Conservation (phyloP, 768 basidiomycete species). For the Stropharia rugosoannulata region DNA sequence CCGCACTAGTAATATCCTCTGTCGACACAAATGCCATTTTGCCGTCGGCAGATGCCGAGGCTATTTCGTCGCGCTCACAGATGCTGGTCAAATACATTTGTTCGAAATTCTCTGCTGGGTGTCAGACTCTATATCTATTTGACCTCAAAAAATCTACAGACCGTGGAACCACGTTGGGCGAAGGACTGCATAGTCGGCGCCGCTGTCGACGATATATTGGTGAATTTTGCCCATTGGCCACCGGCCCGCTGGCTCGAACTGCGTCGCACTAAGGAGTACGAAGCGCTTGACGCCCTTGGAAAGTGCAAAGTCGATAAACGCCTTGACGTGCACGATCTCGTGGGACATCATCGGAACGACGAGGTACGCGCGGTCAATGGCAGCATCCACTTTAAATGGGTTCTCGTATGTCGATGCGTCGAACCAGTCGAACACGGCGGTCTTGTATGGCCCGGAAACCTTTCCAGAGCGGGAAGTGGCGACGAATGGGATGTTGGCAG, state of each 20-base stretch:
- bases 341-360: constrained; percentile 10
- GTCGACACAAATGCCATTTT: constrained; percentile 22
- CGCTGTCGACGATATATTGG: constrained; percentile 17
- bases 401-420: constrained; percentile 27
- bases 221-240: constrained; percentile 17
- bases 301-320: constrained; percentile 28
- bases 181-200: constrained; percentile 22
- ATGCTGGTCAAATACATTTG: constrained; percentile 8
- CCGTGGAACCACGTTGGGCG: constrained; percentile 25
- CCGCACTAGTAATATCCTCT: constrained; percentile 26
- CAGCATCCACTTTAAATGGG: constrained; percentile 22
- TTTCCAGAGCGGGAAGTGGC: constrained; percentile 23
- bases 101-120: constrained; percentile 21
- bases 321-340: constrained; percentile 18
- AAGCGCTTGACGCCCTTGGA: constrained; percentile 28
- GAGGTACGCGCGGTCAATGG: constrained; percentile 22
- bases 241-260: constrained; percentile 2
- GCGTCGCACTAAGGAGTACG: constrained; percentile 24
- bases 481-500: constrained; percentile 19
- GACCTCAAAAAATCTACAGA: not conserved
- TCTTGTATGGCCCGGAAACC: constrained; percentile 22
- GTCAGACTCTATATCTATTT: constrained; percentile 1
- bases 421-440: constrained; percentile 29
- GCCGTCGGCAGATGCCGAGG: constrained; percentile 18
- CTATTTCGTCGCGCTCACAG: constrained; percentile 12